These are phyloP conservation scores for Aspergillus sp. DNA, from an alignment of 2,329 filamentous ascomycete genomes.

Conservation along the genomic window DNA sequence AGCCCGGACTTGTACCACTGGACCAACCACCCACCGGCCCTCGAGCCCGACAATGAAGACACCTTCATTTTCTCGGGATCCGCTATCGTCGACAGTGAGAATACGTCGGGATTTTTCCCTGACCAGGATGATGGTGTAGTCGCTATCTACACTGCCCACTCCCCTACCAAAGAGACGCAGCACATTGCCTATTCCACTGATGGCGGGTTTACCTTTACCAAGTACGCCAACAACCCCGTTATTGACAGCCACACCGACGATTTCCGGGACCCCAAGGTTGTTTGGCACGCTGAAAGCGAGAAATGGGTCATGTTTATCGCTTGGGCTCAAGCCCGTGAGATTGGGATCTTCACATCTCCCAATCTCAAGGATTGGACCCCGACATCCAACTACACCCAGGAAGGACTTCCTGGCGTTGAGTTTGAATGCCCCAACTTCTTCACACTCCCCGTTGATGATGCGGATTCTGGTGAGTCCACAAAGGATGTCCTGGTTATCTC, in stretches of 20 bases:
- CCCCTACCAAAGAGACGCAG: slow-evolving; percentile 41
- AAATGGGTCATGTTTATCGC: slow-evolving; percentile 55
- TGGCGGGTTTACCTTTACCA: slow-evolving; percentile 55
- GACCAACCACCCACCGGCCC: slow-evolving; percentile 57
- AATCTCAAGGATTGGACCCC: slow-evolving; percentile 55
- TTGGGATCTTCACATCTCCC: slow-evolving; percentile 57
- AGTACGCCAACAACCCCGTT: slow-evolving; percentile 56
- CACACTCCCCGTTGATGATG: slow-evolving; percentile 42
- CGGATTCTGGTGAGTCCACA: not conserved
- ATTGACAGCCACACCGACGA: slow-evolving; percentile 49
- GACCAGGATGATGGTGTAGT: slow-evolving; percentile 57
- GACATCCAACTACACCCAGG: slow-evolving; percentile 51
- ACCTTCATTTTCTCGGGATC: slow-evolving; percentile 49
- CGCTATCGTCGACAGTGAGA: slow-evolving; percentile 54
- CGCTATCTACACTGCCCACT: slow-evolving; percentile 49
- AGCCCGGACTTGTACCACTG: slow-evolving; percentile 57
- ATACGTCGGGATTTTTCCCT: slow-evolving; percentile 61
- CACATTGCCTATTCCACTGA: slow-evolving; percentile 57
- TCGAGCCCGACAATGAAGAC: slow-evolving; percentile 42
- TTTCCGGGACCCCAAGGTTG: slow-evolving; percentile 61
- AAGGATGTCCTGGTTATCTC: slow-evolving; percentile 23
- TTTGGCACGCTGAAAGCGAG: slow-evolving; percentile 46
- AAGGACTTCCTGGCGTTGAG: slow-evolving; percentile 49
- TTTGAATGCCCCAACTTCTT: slow-evolving; percentile 61
- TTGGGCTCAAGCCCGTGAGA: slow-evolving; percentile 48